Evolutionary conservation across 225 moss, liverwort and hornwort genomes (phyloP).

Genomic region (Antitrichia curtipendula): DNA sequence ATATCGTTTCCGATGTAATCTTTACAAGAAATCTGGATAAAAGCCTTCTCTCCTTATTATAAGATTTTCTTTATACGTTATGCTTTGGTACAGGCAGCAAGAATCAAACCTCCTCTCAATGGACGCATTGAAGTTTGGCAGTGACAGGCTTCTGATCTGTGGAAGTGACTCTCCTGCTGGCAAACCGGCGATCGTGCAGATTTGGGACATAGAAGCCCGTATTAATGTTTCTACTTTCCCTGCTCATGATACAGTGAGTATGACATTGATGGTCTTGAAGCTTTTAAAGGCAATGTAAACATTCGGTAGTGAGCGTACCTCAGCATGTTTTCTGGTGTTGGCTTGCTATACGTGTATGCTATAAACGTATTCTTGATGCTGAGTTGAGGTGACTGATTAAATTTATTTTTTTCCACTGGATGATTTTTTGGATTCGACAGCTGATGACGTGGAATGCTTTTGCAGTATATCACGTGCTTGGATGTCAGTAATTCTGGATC

Average conservation of each 20-base stretch:
- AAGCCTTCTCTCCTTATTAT: background rate
- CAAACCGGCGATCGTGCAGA: constrained; percentile 74
- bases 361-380: background rate
- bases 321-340: background rate
- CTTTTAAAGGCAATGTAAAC: background rate
- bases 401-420: background rate
- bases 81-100: constrained; percentile 42
- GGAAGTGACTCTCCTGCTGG: constrained; percentile 75
- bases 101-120: constrained; percentile 51
- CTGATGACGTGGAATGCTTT: background rate
- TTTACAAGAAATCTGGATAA: background rate
- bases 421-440: background rate
- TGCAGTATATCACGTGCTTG: constrained; percentile 87
- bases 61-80: background rate
- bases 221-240: constrained; percentile 60
- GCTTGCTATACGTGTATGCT: background rate
- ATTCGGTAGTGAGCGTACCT: background rate
- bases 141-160: constrained; percentile 64
- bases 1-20: background rate
- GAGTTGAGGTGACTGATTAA: background rate
- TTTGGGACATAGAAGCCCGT: constrained; percentile 83
- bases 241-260: constrained; percentile 66
- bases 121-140: constrained; percentile 77
- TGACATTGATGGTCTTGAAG: background rate
- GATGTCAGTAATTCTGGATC: constrained; percentile 45